Conservation (phyloP, 768 basidiomycete species). For the Suillus plorans region DNA sequence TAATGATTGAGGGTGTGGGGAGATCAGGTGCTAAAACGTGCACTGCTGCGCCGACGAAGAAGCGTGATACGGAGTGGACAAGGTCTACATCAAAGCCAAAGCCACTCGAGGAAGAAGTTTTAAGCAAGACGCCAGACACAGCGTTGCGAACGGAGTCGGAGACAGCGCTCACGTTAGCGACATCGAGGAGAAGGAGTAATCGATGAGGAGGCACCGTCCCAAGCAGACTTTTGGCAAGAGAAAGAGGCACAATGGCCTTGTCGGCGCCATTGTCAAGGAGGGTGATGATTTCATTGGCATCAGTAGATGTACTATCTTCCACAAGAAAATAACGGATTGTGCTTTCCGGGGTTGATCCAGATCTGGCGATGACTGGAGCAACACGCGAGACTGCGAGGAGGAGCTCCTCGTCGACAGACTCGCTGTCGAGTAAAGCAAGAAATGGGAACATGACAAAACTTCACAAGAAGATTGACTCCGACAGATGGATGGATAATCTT, state of each 20-base stretch:
- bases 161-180: slow-evolving; percentile 69
- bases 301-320: slow-evolving; percentile 42
- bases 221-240: slow-evolving; percentile 66
- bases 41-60: slow-evolving; percentile 64
- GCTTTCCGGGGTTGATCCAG: slow-evolving; percentile 17
- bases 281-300: slow-evolving; percentile 55
- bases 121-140: slow-evolving; percentile 79
- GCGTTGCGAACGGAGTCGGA: slow-evolving; percentile 71
- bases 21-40: slow-evolving; percentile 56
- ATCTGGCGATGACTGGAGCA: slow-evolving; percentile 64
- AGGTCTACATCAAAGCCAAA: slow-evolving; percentile 57
- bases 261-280: slow-evolving; percentile 78
- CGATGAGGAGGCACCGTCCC: slow-evolving; percentile 69
- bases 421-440: slow-evolving; percentile 56
- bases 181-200: slow-evolving; percentile 74
- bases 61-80: slow-evolving; percentile 72
- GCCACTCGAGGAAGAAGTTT: slow-evolving; percentile 52
- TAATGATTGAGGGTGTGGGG: slow-evolving; percentile 60
- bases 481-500: background rate
- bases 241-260: slow-evolving; percentile 73
- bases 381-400: slow-evolving; percentile 66
- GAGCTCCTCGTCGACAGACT: slow-evolving; percentile 44
- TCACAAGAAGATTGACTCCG: background rate
- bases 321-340: slow-evolving; percentile 53
- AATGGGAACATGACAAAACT: slow-evolving; percentile 45